A percentile compares a stretch with the other conserved stretches of the same genome.
Conservation (phyloP, 2,329 filamentous ascomycete species). For the Nemania diffusa region DNA sequence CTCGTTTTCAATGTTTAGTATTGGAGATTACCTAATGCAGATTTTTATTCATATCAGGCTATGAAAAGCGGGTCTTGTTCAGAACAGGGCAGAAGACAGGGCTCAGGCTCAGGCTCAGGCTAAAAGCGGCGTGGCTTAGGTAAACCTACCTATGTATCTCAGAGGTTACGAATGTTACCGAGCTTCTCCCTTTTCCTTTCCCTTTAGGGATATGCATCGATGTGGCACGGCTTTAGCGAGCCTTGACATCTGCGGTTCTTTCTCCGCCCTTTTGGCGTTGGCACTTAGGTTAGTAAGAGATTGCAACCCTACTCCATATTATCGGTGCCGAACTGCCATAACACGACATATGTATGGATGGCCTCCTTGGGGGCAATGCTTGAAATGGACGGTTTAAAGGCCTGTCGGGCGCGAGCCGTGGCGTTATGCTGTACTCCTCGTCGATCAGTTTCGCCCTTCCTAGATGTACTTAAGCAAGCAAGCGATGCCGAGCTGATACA, state of each 20-base stretch:
- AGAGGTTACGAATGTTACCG: not conserved
- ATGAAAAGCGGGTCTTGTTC: too few species aligned
- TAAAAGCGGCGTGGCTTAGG: too few species aligned
- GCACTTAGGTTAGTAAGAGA: not conserved
- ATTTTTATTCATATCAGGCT: too few species aligned
- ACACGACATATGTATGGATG: constrained; percentile 13
- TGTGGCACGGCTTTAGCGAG: constrained; percentile 14
- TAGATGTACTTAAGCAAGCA: constrained; percentile 5
- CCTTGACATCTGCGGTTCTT: not conserved
- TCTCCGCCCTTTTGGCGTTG: constrained; percentile 19
- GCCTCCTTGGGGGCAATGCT: not conserved
- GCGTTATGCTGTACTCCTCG: constrained; percentile 16
- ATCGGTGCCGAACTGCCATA: constrained; percentile 28
- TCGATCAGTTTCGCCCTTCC: not conserved
- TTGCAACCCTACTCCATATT: constrained; percentile 24
- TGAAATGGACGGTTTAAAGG: constrained; percentile 6
- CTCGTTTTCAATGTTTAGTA: too few species aligned
- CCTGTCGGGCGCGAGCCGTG: constrained; percentile 13
- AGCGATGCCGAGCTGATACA: not conserved
- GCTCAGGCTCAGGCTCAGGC: too few species aligned
- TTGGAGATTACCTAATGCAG: too few species aligned
- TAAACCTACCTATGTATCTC: too few species aligned
- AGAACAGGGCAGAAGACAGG: too few species aligned
- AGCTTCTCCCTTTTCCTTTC: not conserved
- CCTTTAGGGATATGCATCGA: constrained; percentile 13